Conservation (phyloP, 495 filamentous ascomycete genomes). For the Trypethelium eluteriae region DNA sequence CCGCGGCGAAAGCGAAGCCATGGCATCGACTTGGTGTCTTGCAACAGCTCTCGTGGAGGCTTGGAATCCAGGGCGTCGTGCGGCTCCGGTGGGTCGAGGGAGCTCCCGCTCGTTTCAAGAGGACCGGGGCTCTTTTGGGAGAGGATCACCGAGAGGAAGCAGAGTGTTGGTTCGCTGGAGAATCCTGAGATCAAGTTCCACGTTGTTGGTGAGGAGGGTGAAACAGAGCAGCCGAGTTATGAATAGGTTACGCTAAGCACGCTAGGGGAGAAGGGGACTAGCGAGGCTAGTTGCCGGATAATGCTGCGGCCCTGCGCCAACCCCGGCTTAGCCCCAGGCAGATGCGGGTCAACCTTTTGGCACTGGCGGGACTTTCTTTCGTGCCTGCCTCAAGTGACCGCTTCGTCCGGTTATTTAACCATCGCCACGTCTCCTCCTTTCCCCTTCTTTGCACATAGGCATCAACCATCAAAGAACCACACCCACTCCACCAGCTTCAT, state of each 20-base stretch:
- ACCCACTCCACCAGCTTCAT: not conserved
- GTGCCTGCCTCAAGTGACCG: not conserved
- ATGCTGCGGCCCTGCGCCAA: not conserved
- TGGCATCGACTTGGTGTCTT: not conserved
- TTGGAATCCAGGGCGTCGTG: slow-evolving; percentile 4
- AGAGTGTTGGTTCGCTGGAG: not conserved
- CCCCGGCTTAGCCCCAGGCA: not conserved
- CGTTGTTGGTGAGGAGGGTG: not conserved
- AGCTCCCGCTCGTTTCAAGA: slow-evolving; percentile 9
- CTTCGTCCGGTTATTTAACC: slow-evolving; percentile 10
- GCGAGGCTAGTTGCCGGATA: slow-evolving; percentile 5
- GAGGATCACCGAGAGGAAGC: not conserved
- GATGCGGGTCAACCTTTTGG: no score
- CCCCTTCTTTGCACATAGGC: not conserved
- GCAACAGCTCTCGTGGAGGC: slow-evolving; percentile 1
- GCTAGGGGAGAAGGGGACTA: not conserved
- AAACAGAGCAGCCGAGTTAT: not conserved
- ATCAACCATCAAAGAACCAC: not conserved
- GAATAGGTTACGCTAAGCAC: not conserved
- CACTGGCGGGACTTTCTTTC: not conserved
- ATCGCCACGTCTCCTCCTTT: slow-evolving; percentile 9
- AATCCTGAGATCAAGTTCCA: not conserved
- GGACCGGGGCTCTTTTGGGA: not conserved
- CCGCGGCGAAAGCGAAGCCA: not conserved
- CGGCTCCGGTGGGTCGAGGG: slow-evolving; percentile 3